phyloP scores from a whole-genome alignment of 768 basidiomycete genomes.

The Chiua virens region DNA sequence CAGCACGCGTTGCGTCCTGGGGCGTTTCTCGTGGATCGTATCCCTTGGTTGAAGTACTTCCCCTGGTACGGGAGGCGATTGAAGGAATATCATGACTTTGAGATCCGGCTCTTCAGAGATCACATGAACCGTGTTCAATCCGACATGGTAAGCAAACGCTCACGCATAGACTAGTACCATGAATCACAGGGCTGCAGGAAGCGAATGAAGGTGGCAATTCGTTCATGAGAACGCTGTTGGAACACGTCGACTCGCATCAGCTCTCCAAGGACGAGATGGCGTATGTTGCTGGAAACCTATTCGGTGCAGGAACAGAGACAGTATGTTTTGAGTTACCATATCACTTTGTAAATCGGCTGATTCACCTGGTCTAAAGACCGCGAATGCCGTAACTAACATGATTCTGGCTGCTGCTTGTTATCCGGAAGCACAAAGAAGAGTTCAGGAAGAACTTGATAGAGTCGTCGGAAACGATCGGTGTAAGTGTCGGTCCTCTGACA shows the following conservation, averaged over 20 bases:
- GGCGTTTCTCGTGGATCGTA: conserved; percentile 51
- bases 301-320: conserved; percentile 59
- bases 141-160: conserved; percentile 36
- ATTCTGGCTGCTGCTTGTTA: conserved; percentile 54
- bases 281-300: conserved; percentile 58
- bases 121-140: conserved; percentile 39
- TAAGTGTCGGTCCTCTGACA: neutral
- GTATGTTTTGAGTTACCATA: conserved; percentile 9
- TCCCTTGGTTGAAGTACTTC: conserved; percentile 43
- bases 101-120: conserved; percentile 48
- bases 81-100: conserved; percentile 41
- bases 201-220: conserved; percentile 14
- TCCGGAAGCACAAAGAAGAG: conserved; percentile 46
- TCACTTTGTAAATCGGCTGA: neutral
- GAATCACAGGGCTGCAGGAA: conserved; percentile 4
- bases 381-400: conserved; percentile 48
- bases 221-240: conserved; percentile 53
- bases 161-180: neutral
- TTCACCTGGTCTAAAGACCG: conserved; percentile 30
- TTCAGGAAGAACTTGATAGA: conserved; percentile 53
- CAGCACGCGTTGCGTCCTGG: conserved; percentile 38
- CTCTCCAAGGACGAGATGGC: conserved; percentile 53
- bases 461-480: conserved; percentile 43
- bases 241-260: conserved; percentile 44
- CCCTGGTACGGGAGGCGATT: conserved; percentile 49